Evolutionary conservation across 768 basidiomycete species (phyloP).

Genomic region (Boletellus sp.): DNA sequence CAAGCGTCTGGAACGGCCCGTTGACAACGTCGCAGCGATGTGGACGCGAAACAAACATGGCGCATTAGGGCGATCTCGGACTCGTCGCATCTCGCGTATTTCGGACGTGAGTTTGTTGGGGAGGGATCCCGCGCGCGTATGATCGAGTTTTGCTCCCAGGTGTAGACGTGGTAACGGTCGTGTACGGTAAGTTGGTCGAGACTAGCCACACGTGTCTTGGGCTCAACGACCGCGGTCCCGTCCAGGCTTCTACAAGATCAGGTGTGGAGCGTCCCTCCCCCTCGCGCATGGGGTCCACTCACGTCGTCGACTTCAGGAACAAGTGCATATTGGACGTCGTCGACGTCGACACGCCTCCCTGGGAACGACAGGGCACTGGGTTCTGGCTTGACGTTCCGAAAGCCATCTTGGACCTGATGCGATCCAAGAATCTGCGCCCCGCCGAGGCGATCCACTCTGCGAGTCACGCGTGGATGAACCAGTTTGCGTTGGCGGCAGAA

Average conservation of each 20-base stretch:
- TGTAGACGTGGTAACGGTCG: conserved; percentile 60
- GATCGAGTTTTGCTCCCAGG: conserved; percentile 34
- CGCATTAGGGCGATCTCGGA: conserved; percentile 64
- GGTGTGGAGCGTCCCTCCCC: conserved; percentile 34
- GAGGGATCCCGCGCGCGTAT: not conserved
- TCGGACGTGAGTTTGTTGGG: conserved; percentile 55
- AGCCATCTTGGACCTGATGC: conserved; percentile 49
- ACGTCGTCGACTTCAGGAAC: conserved; percentile 38
- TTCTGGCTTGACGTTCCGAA: conserved; percentile 77
- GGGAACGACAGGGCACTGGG: conserved; percentile 69
- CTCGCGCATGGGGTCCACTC: not conserved
- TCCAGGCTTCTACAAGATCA: conserved; percentile 76
- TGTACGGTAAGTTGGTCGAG: conserved; percentile 57
- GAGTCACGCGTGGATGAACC: conserved; percentile 77
- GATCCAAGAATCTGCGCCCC: conserved; percentile 51
- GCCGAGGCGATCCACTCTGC: conserved; percentile 86
- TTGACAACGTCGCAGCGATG: conserved; percentile 45
- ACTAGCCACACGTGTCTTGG: not conserved
- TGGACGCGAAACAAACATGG: conserved; percentile 73
- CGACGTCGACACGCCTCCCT: conserved; percentile 73
- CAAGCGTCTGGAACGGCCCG: not conserved
- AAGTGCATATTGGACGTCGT: conserved; percentile 70
- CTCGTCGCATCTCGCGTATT: conserved; percentile 57
- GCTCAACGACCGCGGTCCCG: not conserved
- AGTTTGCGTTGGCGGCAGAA: conserved; percentile 65